phyloP scores from a whole-genome alignment of 208 protist genomes.

The Novymonas esmeraldas region DNA sequence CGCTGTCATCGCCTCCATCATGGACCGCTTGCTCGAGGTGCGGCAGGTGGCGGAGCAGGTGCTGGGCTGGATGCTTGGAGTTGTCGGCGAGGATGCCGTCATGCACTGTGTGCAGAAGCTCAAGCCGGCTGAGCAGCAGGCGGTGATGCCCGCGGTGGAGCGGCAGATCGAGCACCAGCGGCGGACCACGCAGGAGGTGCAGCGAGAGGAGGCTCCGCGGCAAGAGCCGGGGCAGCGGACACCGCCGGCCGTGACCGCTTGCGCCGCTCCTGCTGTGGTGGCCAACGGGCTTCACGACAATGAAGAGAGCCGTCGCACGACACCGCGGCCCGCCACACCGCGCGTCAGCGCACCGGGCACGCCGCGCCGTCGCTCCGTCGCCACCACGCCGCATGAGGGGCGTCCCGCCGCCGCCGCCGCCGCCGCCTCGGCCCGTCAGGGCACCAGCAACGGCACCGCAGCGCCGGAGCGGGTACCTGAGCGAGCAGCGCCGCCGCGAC shows the following conservation, averaged over 20 bases:
- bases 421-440: not conserved
- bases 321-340: constrained; percentile 9
- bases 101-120: constrained; percentile 55
- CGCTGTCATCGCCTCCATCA: constrained; percentile 59
- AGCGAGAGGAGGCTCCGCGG: constrained; percentile 5
- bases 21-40: constrained; percentile 87
- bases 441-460: not conserved
- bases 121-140: constrained; percentile 82
- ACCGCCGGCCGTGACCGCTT: not conserved
- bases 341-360: not conserved
- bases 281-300: constrained; percentile 19
- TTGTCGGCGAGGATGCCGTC: constrained; percentile 70
- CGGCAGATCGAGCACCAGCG: constrained; percentile 57
- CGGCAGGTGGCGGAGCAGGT: constrained; percentile 76
- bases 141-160: constrained; percentile 69
- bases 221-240: not conserved
- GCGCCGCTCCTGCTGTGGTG: not conserved
- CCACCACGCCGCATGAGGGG: not conserved
- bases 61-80: constrained; percentile 62
- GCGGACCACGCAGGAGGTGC: not conserved
- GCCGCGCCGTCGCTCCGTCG: constrained; percentile 16
- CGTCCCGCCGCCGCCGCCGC: not conserved
- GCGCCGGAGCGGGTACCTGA: not conserved
- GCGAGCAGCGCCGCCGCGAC: not conserved
- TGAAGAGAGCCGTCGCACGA: constrained; percentile 21